Base-by-base conservation (phyloP, 169 alveolate genomes). In the Theileria parva region DNA sequence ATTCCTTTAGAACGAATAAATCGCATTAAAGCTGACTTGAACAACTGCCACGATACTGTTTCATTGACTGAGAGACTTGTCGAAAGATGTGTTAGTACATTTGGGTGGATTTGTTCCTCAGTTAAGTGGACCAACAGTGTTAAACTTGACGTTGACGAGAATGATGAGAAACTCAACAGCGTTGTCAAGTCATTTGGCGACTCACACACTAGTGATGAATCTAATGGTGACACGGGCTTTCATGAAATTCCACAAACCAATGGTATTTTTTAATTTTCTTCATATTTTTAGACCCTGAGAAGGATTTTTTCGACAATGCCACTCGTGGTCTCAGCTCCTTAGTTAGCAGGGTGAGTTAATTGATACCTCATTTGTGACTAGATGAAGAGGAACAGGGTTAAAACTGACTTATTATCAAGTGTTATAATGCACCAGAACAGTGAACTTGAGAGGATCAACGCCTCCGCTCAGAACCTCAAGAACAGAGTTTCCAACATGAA, bases 71-170 rank as follows among this genome's bases (percentile, higher is more conserved):
- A 81, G 70, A 73, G 57, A 53, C 70, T 81, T 9, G 88, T 81
- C 6, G 88, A 81, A 55, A 37, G 66, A 3, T 81, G 74, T 57
- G 80, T 81, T 8, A 75, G 74, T 70, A 60, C 88, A 25, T 34
- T 81, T 34, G 59, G 79, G 60, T 81, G 88, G 88, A 74, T 81
- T 25, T 53, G 65, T 48, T 70, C 64, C 66, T 63, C 85, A 15
- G 67, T 81, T 13, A 1, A 80, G 55, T 81, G 88, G 88, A 44
- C 50, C 34, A 67, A 65, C 19, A 27, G 73, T 34, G 65, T 71
- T 7, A 32, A 23, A 17, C 74, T 81, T 12, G 55, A 15, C 30
- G 37, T 15, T 23, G 74, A 3, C 2, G 59, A 32, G 51, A 8
- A 32, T 9, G 74, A 68, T 5, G 28, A 17, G 25, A 34, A 67